phyloP scores from a whole-genome alignment of 306 rosid genomes.

The Purshia tridentata region DNA sequence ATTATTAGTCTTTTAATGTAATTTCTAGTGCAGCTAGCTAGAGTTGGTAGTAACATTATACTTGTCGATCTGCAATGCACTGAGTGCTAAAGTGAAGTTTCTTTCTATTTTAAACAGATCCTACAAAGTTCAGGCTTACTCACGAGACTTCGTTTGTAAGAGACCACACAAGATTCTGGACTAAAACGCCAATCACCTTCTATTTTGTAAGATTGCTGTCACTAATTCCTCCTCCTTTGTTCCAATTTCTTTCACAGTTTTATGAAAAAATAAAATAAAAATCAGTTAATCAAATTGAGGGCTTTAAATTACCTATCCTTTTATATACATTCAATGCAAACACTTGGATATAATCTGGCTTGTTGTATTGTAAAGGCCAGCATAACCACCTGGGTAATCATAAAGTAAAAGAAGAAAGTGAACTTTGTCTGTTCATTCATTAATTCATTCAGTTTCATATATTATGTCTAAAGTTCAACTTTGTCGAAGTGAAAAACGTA shows the following conservation, averaged over 20 bases:
- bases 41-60: not conserved
- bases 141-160: constrained; percentile 88
- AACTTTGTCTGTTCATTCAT: too few species aligned
- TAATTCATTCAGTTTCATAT: too few species aligned
- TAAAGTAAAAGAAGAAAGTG: too few species aligned
- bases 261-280: too few species aligned
- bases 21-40: not conserved
- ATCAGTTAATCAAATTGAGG: too few species aligned
- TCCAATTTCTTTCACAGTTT: constrained; percentile 2
- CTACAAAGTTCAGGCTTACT: constrained; percentile 85
- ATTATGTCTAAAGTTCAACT: too few species aligned
- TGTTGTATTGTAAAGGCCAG: too few species aligned
- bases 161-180: constrained; percentile 74
- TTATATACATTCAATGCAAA: too few species aligned
- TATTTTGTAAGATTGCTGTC: constrained; percentile 62
- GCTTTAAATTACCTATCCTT: too few species aligned
- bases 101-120: constrained; percentile 47
- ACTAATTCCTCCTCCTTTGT: not conserved
- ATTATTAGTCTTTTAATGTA: not conserved
- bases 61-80: not conserved
- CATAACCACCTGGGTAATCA: too few species aligned
- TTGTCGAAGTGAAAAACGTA: too few species aligned
- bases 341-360: too few species aligned
- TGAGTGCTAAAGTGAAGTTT: not conserved
- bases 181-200: constrained; percentile 67